phyloP scores from a whole-genome alignment of 768 basidiomycete genomes.

The Nevesoporus exiguus region DNA sequence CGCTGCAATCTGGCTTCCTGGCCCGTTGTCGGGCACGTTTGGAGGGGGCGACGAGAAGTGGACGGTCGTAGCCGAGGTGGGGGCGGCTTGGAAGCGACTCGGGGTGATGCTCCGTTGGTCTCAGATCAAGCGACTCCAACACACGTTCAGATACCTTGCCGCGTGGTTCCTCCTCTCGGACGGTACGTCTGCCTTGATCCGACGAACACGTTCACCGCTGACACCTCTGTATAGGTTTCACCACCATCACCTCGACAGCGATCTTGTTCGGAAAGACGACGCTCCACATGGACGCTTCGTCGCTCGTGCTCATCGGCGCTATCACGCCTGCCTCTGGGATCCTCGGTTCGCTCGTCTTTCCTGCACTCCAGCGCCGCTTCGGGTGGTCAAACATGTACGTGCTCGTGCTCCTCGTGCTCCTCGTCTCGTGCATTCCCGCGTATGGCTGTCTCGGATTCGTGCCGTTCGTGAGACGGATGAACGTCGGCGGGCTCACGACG shows the following conservation, averaged over 20 bases:
- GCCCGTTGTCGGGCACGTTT: slow-evolving; percentile 7
- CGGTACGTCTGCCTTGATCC: slow-evolving; percentile 44
- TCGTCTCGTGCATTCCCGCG: slow-evolving; percentile 64
- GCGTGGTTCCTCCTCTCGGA: slow-evolving; percentile 96
- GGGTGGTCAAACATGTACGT: slow-evolving; percentile 66
- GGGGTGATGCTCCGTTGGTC: slow-evolving; percentile 68
- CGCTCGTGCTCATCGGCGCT: slow-evolving; percentile 76
- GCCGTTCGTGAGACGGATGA: slow-evolving; percentile 42
- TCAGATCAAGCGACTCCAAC: slow-evolving; percentile 69
- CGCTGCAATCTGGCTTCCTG: slow-evolving; percentile 71
- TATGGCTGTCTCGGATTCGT: slow-evolving; percentile 86
- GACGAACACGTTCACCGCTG: no score
- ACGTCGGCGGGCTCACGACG: slow-evolving; percentile 73
- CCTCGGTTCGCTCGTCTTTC: slow-evolving; percentile 80
- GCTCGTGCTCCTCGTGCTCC: slow-evolving; percentile 61
- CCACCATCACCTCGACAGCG: slow-evolving; percentile 89
- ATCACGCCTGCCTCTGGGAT: slow-evolving; percentile 80
- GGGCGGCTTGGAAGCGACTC: slow-evolving; percentile 71
- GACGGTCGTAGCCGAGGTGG: slow-evolving; percentile 51
- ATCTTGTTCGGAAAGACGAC: slow-evolving; percentile 90
- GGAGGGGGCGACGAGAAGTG: slow-evolving; percentile 31
- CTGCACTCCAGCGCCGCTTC: slow-evolving; percentile 60
- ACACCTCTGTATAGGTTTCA: slow-evolving; percentile 50
- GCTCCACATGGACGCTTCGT: slow-evolving; percentile 72
- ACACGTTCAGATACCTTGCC: slow-evolving; percentile 86